Conservation (phyloP, 192 early-diverging fungal species). For the Backusella liffmaniae region DNA sequence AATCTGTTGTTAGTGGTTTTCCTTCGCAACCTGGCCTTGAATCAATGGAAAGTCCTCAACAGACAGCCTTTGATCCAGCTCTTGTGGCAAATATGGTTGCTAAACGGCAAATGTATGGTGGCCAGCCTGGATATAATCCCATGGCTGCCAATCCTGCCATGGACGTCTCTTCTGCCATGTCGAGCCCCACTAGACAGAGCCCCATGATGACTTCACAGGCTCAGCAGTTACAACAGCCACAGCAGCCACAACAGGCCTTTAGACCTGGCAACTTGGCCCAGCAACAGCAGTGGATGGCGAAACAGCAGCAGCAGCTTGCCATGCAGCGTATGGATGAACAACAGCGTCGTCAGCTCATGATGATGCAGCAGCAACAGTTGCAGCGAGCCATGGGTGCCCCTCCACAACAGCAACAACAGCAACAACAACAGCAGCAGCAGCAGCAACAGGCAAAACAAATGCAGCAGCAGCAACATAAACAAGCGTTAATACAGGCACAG, state of each 20-base stretch:
- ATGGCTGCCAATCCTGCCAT: background rate
- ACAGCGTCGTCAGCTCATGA: constrained; percentile 17
- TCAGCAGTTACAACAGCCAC: constrained; percentile 1
- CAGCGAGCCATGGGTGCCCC: background rate
- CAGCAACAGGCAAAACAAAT: background rate
- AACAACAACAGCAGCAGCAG: constrained; percentile 18
- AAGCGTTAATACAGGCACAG: constrained; percentile 4
- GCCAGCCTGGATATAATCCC: background rate
- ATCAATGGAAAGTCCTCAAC: constrained; percentile 7
- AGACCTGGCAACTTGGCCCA: background rate
- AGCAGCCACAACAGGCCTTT: constrained; percentile 4
- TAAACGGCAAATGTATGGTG: constrained; percentile 6
- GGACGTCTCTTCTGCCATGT: constrained; percentile 3
- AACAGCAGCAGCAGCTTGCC: constrained; percentile 17
- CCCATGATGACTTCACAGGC: constrained; percentile 10
- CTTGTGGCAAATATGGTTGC: constrained; percentile 8
- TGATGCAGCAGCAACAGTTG: constrained; percentile 25
- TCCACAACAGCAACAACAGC: constrained; percentile 18
- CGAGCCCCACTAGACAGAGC: background rate
- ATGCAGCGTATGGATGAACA: constrained; percentile 22
- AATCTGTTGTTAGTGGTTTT: constrained; percentile 20
- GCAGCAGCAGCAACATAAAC: background rate
- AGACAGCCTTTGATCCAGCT: constrained; percentile 2
- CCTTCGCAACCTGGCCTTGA: constrained; percentile 1
- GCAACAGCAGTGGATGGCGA: background rate